A percentile compares a stretch with the other conserved stretches of the same genome.
These are phyloP conservation scores for Fraxinus albicans DNA, from an alignment of 305 asterid species.

Conservation along the genomic window DNA sequence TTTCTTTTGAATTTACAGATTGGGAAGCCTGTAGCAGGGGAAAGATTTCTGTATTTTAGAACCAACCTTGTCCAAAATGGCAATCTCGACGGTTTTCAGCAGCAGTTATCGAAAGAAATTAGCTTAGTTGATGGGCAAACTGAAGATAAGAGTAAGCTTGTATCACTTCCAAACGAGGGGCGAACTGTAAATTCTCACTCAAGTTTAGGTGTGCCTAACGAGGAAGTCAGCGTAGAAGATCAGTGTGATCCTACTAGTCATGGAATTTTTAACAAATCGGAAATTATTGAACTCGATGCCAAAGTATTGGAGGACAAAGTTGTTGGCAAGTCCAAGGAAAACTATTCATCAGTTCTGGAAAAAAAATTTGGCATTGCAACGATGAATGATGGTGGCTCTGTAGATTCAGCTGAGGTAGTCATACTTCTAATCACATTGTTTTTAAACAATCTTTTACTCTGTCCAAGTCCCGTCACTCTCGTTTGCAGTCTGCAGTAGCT, in stretches of 20 bases:
- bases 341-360: conserved; percentile 39
- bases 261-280: conserved; percentile 38
- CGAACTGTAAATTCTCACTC: conserved; percentile 34
- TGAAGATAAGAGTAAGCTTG: conserved; percentile 37
- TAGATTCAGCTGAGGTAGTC: conserved; percentile 46
- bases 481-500: neutral
- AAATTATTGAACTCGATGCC: conserved; percentile 28
- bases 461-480: neutral
- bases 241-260: conserved; percentile 35
- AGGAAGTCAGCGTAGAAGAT: conserved; percentile 44
- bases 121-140: conserved; percentile 38
- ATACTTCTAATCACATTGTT: neutral
- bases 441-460: neutral
- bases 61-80: conserved; percentile 38
- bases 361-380: conserved; percentile 54
- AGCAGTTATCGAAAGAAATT: conserved; percentile 36
- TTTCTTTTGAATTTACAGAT: conserved; percentile 43
- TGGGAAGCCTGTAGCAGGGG: conserved; percentile 44
- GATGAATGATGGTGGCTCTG: conserved; percentile 33
- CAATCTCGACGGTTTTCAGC: conserved; percentile 35
- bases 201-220: conserved; percentile 38
- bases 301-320: conserved; percentile 40
- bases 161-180: conserved; percentile 33
- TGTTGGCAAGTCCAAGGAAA: conserved; percentile 41
- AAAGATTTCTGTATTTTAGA: conserved; percentile 33